These are phyloP conservation scores for Corrigiola litoralis DNA, from an alignment of 179 eudicot species.

Conservation along the genomic window DNA sequence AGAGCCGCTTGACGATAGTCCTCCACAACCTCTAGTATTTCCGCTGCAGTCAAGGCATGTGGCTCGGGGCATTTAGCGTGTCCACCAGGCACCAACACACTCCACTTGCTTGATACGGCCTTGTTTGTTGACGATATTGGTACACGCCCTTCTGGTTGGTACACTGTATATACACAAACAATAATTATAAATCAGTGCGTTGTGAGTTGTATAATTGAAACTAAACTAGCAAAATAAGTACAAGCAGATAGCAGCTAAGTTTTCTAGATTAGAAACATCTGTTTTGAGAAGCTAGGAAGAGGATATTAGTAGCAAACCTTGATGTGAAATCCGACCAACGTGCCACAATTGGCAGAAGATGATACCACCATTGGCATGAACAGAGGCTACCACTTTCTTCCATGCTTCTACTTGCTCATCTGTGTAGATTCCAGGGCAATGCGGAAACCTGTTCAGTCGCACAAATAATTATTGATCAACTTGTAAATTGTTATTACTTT, in stretches of 20 bases:
- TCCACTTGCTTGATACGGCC: constrained; percentile 59
- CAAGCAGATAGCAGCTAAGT: too few relatives aligned
- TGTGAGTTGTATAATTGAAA: too few relatives aligned
- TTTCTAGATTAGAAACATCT: too few relatives aligned
- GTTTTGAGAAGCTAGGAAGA: too few relatives aligned
- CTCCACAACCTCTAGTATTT: constrained; percentile 16
- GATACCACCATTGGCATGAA: constrained; percentile 71
- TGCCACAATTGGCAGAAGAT: constrained; percentile 90
- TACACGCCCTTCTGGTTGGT: constrained; percentile 54
- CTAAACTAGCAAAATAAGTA: too few relatives aligned
- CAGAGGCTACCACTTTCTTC: constrained; percentile 74
- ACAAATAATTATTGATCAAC: too few relatives aligned
- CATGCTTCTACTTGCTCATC: constrained; percentile 77
- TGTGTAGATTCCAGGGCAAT: constrained; percentile 76
- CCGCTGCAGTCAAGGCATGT: constrained; percentile 18
- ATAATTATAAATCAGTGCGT: not conserved
- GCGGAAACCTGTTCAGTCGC: constrained; percentile 52
- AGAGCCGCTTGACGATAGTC: constrained; percentile 29
- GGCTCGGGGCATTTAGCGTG: constrained; percentile 46
- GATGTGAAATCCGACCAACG: constrained; percentile 84
- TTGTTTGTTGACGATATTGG: constrained; percentile 71
- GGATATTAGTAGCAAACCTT: constrained; percentile 39
- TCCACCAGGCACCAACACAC: constrained; percentile 55
- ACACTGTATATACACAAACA: constrained; percentile 30
- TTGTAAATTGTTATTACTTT: too few relatives aligned